Conservation (phyloP, 2,329 filamentous ascomycete genomes). For the Fusarium heterosporum region DNA sequence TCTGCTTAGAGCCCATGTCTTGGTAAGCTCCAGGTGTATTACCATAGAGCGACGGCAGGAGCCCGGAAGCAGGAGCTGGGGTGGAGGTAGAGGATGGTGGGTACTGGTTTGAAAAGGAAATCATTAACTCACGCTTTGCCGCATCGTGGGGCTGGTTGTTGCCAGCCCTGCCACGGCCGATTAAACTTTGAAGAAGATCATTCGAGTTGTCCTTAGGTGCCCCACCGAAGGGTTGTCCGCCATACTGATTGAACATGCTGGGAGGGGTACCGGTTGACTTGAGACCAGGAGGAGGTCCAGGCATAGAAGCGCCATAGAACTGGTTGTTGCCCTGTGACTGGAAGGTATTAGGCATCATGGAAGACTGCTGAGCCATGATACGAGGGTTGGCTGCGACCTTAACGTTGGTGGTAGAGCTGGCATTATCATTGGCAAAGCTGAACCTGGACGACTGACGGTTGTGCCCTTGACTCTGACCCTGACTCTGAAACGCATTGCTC, state of each 20-base stretch:
- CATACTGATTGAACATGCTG: conserved; percentile 94
- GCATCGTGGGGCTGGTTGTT: conserved; percentile 81
- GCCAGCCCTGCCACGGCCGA: conserved; percentile 76
- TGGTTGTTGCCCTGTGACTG: conserved; percentile 72
- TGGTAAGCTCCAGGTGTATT: conserved; percentile 86
- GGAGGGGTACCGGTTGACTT: conserved; percentile 96
- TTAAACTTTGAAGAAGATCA: conserved; percentile 80
- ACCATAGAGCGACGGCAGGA: conserved; percentile 92
- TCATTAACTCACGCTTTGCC: conserved; percentile 98
- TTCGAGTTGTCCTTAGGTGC: conserved; percentile 76
- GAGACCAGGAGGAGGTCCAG: conserved; percentile 91
- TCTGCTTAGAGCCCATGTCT: conserved; percentile 95
- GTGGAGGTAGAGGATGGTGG: conserved; percentile 83
- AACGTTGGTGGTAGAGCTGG: conserved; percentile 63
- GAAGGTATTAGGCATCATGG: conserved; percentile 81
- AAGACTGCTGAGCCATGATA: conserved; percentile 84
- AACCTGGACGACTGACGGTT: conserved; percentile 87
- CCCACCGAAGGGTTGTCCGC: conserved; percentile 74
- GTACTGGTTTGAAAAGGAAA: conserved; percentile 91
- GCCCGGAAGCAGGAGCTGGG: conserved; percentile 89
- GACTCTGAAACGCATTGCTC: conserved; percentile 59
- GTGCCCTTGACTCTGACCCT: conserved; percentile 67
- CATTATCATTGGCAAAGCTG: conserved; percentile 84
- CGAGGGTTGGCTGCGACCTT: conserved; percentile 84
- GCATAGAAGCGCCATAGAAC: conserved; percentile 86